A percentile compares a stretch with the other conserved stretches of the same genome.
Evolutionary conservation across 257 asterid genomes (phyloP).

Genomic region (Paraleonurus japonicus): DNA sequence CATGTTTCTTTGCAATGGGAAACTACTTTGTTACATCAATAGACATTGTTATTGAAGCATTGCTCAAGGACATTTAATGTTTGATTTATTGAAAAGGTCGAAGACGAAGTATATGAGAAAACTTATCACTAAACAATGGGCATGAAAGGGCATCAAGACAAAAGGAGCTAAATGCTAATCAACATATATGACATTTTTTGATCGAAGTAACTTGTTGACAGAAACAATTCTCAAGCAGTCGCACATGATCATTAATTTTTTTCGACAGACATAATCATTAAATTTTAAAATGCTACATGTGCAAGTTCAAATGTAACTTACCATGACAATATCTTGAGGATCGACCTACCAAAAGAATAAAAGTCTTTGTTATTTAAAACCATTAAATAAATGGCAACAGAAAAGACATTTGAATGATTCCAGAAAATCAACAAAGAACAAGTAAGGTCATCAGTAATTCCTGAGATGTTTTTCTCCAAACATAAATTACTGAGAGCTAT

Average conservation of each 20-base stretch:
- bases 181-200: slow-evolving; percentile 9
- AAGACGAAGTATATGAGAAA: not conserved
- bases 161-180: slow-evolving; percentile 19
- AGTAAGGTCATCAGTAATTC: not conserved
- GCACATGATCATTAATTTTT: slow-evolving; percentile 8
- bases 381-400: not conserved
- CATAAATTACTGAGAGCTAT: not conserved
- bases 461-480: slow-evolving; percentile 10
- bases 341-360: slow-evolving; percentile 65
- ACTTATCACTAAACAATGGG: not conserved
- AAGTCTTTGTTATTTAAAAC: slow-evolving; percentile 17
- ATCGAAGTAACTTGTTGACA: not conserved
- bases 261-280: slow-evolving; percentile 14
- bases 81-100: not conserved
- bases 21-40: not conserved
- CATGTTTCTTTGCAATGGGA: not conserved
- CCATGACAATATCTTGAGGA: slow-evolving; percentile 96
- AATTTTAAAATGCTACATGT: not conserved
- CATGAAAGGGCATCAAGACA: slow-evolving; percentile 16
- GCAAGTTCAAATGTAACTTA: slow-evolving; percentile 41
- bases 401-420: not conserved
- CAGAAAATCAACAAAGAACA: slow-evolving; percentile 7
- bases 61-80: not conserved
- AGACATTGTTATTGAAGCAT: not conserved
- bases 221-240: not conserved